phyloP scores from a whole-genome alignment of 768 basidiomycete genomes.

The Hericium coralloides region DNA sequence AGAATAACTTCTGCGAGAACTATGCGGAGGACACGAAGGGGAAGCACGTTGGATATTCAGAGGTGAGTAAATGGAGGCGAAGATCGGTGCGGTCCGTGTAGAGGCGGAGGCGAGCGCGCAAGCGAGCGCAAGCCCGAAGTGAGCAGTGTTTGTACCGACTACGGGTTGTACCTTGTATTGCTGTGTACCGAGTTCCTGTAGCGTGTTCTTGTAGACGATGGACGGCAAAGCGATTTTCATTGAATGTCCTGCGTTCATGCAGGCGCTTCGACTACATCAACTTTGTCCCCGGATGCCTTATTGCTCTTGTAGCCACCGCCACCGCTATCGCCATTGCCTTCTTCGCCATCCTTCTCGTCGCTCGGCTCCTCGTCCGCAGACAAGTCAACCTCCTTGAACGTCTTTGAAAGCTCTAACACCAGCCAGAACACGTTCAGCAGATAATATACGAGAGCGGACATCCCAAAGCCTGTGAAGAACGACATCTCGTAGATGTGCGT shows the following conservation, averaged over 20 bases:
- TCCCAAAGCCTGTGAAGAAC: conserved; percentile 76
- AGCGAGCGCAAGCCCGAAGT: no score
- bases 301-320: background rate
- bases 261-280: background rate
- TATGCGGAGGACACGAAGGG: conserved; percentile 48
- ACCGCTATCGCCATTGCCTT: background rate
- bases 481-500: conserved; percentile 70
- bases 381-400: conserved; percentile 53
- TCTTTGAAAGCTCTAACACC: conserved; percentile 35
- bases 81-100: no score
- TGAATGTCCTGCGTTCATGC: no score
- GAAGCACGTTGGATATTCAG: conserved; percentile 10
- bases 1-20: conserved; percentile 82
- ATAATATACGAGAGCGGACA: conserved; percentile 58
- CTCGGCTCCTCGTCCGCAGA: conserved; percentile 17
- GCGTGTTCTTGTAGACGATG: no score
- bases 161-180: background rate
- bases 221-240: no score
- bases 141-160: no score
- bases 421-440: conserved; percentile 51
- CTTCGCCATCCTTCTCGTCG: background rate
- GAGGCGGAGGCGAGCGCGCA: no score
- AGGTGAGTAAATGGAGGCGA: no score
- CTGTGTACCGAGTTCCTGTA: background rate
- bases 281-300: background rate